Evolutionary conservation across 352 stramenopile genomes (phyloP), one percentile per base, ranked within the genome.

Genomic region (Pythium inflatum): DNA sequence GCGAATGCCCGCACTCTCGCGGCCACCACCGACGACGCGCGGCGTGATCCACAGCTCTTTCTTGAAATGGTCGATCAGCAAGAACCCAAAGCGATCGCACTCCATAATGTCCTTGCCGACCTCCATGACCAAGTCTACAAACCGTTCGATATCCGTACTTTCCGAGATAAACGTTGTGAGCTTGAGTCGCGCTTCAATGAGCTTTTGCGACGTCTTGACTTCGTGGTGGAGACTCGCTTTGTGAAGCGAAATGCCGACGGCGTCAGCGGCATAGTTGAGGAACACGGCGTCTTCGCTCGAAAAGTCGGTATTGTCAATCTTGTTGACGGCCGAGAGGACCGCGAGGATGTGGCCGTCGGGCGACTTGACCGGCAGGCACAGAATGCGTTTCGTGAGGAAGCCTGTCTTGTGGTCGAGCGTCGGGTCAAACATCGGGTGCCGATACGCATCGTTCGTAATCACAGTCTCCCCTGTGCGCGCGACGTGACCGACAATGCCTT

Each of bases 31-130:
- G 0, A 80, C 73, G 12, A 83, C 71, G 18, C 77, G 73, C 9
- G 78, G 81, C 27, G 83, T 91, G 56, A 91, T 91, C 81, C 83
- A 91, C 46, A 91, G 78, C 59, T 91, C 83, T 41, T 90, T 83
- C 53, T 91, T 91, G 63, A 91, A 85, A 46, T 91, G 83, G 30
- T 91, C 83, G 14, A 90, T 87, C 43, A 91, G 81, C 25, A 91
- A 41, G 25, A 91, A 70, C 0, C 83, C 83, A 43, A 91, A 91
- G 50, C 83, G 83, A 48, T 90, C 83, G 50, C 83, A 91, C 11
- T 85, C 77, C 82, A 92, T 92, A 45, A 92, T 86, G 13, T 87
- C 77, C 36, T 90, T 89, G 30, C 84, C 84, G 20, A 88, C 71
- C 20, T 86, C 78, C 80, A 90, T 89, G 30, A 92, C 82, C 53